Base-by-base conservation (phyloP, 306 rosid species). In the Cercis canadensis region DNA sequence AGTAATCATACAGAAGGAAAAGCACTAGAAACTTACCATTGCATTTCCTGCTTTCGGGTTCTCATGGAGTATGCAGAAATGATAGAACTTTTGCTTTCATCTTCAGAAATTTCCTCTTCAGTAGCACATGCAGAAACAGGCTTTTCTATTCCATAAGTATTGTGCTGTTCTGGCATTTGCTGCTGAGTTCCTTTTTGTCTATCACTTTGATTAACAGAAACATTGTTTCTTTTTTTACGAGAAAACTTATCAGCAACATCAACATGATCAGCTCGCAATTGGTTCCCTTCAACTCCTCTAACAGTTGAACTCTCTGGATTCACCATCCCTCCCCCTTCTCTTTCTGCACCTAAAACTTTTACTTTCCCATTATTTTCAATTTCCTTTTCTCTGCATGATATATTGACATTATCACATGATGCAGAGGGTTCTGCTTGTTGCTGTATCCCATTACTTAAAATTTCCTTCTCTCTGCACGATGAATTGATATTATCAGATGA, bases 11-110 rank as follows among this genome's bases (percentile, higher is more conserved):
- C 32, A 39, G 21, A 29, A 47, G 21, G 68, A 58, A 6, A 10
- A 54, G 21, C 15, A 24, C n/a, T 15, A 55, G 62, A 72, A 78
- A 82, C 90, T 80, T 79, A 87, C 92, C 17, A 29, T 17, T 50
- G 79, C 7, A 11, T 39, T 62, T 47, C 33, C 19, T 24, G 66
- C 67, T 37, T 72, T 39, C 39, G 75, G 24, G 66, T 18, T 62
- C 82, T 66, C 60, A 59, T 7, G 67, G 78, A 53, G 40, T 78
- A 83, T 60, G 72, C 63, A 70, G 80, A 72, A 78, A 44, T 46
- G 44, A 37, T 68, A 62, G 63, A 74, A 59, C 73, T 71, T 8
- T 67, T 57, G 57, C 16, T 24, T 45, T 69, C 75, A 50, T 62
- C 81, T 69, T 83, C 61, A 65, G 81, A 70, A 72, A 52, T 61